Evolutionary conservation across 1,284 basidiomycete genomes (phyloP).

Genomic region (Phaffia rhodozyma): DNA sequence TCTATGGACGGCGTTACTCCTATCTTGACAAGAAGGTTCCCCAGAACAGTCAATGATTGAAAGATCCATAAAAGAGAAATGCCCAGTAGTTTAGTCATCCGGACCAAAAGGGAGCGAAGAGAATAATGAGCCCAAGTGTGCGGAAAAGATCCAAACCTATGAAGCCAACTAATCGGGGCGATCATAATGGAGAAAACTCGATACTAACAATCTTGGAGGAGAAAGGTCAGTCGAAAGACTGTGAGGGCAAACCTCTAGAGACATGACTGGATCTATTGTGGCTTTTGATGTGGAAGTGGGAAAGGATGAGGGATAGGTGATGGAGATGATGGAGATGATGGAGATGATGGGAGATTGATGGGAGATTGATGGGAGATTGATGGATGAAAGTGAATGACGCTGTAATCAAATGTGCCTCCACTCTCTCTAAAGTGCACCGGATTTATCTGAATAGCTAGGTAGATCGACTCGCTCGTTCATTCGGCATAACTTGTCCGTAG

Average conservation of each 20-base stretch:
- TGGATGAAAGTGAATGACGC: not conserved
- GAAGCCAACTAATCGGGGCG: too few relatives aligned
- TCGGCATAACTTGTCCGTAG: too few relatives aligned
- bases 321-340: not conserved
- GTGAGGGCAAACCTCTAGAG: slow-evolving; percentile 12
- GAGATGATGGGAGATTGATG: not conserved
- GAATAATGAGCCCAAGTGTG: not conserved
- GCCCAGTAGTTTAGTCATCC: not conserved
- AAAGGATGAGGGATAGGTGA: not conserved
- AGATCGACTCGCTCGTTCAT: too few relatives aligned
- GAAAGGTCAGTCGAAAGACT: slow-evolving; percentile 10
- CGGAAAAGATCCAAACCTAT: not conserved
- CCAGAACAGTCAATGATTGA: not conserved
- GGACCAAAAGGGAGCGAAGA: not conserved
- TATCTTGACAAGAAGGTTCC: not conserved
- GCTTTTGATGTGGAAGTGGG: not conserved
- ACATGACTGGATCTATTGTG: not conserved
- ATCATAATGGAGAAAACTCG: not conserved
- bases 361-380: not conserved
- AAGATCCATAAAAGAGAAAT: not conserved
- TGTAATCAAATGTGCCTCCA: too few relatives aligned
- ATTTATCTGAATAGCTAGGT: too few relatives aligned
- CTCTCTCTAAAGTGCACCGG: too few relatives aligned
- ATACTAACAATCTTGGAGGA: slow-evolving; percentile 11
- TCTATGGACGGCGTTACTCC: slow-evolving; percentile 50